Percentiles rank a stretch among this genome's conserved stretches.
Conservation (phyloP, 1,284 basidiomycete species). For the Salmacisia buchloeana region DNA sequence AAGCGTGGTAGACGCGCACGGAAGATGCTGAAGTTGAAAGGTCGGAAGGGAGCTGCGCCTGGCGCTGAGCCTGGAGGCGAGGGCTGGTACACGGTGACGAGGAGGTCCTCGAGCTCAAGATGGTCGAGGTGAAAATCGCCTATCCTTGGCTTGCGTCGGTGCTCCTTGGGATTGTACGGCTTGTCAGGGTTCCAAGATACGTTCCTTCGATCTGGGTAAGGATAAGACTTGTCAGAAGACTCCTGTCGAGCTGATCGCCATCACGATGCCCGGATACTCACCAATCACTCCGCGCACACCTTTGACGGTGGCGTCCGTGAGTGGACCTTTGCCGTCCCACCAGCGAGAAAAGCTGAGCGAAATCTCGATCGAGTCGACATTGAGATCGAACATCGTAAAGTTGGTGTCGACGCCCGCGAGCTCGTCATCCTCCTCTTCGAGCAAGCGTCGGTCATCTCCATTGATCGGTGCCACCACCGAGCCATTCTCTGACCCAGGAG, state of each 20-base stretch:
- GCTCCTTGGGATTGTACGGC: conserved; percentile 70
- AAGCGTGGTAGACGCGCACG: conserved; percentile 79
- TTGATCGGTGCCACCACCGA: conserved; percentile 1
- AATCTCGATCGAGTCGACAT: conserved; percentile 81
- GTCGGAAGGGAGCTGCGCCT: conserved; percentile 64
- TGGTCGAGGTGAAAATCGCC: conserved; percentile 91
- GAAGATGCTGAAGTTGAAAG: conserved; percentile 85
- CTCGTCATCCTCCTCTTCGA: conserved; percentile 30
- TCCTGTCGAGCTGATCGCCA: neutral
- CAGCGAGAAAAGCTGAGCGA: conserved; percentile 86
- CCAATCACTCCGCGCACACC: conserved; percentile 90
- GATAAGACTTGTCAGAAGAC: neutral
- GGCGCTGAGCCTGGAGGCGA: conserved; percentile 46
- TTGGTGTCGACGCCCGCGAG: conserved; percentile 33
- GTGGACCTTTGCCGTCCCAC: conserved; percentile 90
- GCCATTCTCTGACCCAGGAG: no score
- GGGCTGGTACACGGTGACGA: conserved; percentile 92
- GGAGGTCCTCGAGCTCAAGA: conserved; percentile 81
- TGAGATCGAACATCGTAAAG: conserved; percentile 49
- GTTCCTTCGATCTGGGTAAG: conserved; percentile 70
- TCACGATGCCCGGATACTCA: conserved; percentile 50
- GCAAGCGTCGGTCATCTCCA: conserved; percentile 31
- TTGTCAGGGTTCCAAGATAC: conserved; percentile 79
- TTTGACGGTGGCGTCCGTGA: conserved; percentile 83
- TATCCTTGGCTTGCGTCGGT: conserved; percentile 66